Evolutionary conservation across 768 basidiomycete genomes (phyloP).

Genomic region (Collybia sp.): DNA sequence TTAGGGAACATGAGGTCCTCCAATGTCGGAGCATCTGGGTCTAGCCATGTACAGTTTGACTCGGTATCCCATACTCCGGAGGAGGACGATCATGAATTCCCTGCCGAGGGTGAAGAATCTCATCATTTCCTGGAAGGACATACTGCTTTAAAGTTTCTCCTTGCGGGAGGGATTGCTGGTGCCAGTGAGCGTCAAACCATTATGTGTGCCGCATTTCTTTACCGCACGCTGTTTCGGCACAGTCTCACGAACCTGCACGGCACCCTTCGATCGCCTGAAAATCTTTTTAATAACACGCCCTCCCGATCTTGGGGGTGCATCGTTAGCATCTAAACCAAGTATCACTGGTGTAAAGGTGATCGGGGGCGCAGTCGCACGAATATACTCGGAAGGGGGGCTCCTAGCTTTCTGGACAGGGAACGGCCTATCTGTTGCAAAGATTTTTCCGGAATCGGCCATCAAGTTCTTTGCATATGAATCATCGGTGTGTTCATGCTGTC

Average conservation of each 20-base stretch:
- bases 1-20: constrained; percentile 6
- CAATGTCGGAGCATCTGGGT: constrained; percentile 8
- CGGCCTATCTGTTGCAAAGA: constrained; percentile 89
- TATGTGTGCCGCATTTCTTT: constrained; percentile 36
- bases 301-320: constrained; percentile 61
- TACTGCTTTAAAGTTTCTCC: constrained; percentile 81
- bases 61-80: constrained; percentile 13
- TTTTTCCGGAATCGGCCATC: constrained; percentile 97
- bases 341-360: constrained; percentile 62
- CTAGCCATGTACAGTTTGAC: constrained; percentile 3
- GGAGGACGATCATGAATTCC: constrained; percentile 38
- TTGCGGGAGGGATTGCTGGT: constrained; percentile 93
- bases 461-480: constrained; percentile 97
- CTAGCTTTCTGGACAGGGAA: constrained; percentile 98
- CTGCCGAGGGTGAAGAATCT: constrained; percentile 58
- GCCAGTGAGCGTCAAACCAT: constrained; percentile 55
- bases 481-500: constrained; percentile 51
- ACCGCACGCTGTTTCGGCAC: constrained; percentile 2
- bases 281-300: constrained; percentile 92
- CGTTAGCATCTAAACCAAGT: constrained; percentile 36
- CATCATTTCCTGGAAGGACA: constrained; percentile 60
- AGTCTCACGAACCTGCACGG: constrained; percentile 96
- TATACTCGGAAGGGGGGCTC: constrained; percentile 88
- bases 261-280: constrained; percentile 95
- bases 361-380: constrained; percentile 64